Base-by-base conservation (phyloP, 306 rosid species). In the Lagenaria siceraria region DNA sequence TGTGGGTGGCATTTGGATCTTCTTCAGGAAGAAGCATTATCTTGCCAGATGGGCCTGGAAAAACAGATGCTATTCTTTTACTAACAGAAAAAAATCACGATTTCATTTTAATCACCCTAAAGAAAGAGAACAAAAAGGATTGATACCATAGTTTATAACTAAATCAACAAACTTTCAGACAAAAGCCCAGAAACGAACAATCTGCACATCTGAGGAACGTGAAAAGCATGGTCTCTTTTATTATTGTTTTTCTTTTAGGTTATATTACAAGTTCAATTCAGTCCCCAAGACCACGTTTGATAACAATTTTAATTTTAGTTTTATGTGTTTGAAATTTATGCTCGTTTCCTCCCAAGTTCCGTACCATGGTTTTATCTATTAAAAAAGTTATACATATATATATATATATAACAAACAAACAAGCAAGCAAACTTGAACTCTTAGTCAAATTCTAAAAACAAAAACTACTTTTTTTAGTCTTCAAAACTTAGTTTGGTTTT, bases 1-100 rank as follows among this genome's bases (percentile, higher is more conserved):
- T 95, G 83, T 95, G 99, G 84, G 97, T 89, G 76, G 99, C 97
- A 79, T 95, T 92, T 65, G 93, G 96, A 53, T 92, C 76, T 66
- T 87, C 94, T 87, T 95, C 99, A 6, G 99, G 99, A 84, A 95
- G 87, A 81, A 95, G 97, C 99, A 95, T 95, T 78, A 92, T 77
- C 93, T 95, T 95, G 77, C 99, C 99, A 2, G 99, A 85, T 15
- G 99, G 97, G 18, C 99, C 99, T 95, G 92, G 74, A 75, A 83
- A 76, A 76, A 54, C 51, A 10, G 78, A 78, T 22, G 56, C 35
- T 42, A 12, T 12, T 40, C 19, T 40, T 69, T 42, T 13, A 69
- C n/a, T 69, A 69, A 65, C 54, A 22, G 55, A n/a, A 10, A 10
- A 66, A 66, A 40, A 2, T 42, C 48, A 69, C 6, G 54, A 22